A percentile compares a stretch with the other conserved stretches of the same genome.
Conservation (phyloP, 768 basidiomycete species). For the Tubosaeta brunneosetosa region DNA sequence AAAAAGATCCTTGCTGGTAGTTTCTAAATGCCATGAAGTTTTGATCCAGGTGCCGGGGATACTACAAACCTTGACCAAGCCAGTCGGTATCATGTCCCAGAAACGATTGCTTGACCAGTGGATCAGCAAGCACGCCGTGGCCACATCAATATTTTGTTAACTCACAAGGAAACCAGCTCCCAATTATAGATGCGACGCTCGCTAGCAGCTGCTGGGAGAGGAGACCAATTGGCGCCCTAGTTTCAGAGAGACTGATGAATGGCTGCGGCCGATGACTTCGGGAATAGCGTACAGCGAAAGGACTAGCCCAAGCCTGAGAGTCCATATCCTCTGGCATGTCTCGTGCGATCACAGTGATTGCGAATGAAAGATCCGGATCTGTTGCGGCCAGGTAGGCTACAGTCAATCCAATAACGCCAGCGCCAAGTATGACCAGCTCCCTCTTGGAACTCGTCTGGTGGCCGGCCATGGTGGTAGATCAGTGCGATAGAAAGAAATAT, state of each 20-base stretch:
- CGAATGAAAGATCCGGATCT: conserved; percentile 16
- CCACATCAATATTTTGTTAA: not conserved
- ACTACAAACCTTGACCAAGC: conserved; percentile 35
- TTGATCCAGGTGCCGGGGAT: not conserved
- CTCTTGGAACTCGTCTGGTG: conserved; percentile 2
- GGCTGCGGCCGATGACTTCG: not conserved
- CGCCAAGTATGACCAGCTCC: conserved; percentile 33
- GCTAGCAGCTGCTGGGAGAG: conserved; percentile 33
- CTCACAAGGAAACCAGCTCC: conserved; percentile 43
- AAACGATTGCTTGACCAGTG: conserved; percentile 35
- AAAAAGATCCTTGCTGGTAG: conserved; percentile 36
- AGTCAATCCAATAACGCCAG: conserved; percentile 38
- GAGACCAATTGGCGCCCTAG: conserved; percentile 47
- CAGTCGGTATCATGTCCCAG: conserved; percentile 44
- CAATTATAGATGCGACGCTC: conserved; percentile 33
- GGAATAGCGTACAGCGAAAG: conserved; percentile 41
- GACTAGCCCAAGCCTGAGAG: conserved; percentile 46
- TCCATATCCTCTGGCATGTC: conserved; percentile 35
- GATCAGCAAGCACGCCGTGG: conserved; percentile 3
- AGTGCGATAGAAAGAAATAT: not conserved
- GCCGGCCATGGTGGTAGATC: conserved; percentile 10
- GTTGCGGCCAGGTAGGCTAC: conserved; percentile 31
- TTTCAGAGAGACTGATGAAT: not conserved
- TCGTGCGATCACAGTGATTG: conserved; percentile 31
- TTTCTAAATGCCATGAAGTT: conserved; percentile 25